These are phyloP conservation scores for Circinella umbellata DNA, from an alignment of 371 early-diverging fungal genomes.

Conservation along the genomic window DNA sequence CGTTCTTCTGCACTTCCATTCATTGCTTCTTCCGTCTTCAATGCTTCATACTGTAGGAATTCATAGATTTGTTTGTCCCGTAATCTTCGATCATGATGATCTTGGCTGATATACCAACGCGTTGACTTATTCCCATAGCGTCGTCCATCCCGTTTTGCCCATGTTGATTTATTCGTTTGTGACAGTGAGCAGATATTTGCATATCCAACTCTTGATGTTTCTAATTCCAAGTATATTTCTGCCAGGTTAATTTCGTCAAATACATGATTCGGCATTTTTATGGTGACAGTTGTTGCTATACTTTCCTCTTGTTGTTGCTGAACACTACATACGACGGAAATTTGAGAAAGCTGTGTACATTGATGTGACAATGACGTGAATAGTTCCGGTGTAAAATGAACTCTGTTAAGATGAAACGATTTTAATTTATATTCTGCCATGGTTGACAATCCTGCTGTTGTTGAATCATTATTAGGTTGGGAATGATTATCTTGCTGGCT, in stretches of 20 bases:
- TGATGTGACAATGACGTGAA: not conserved
- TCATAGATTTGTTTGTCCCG: not conserved
- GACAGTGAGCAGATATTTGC: not conserved
- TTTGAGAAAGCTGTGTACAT: not conserved
- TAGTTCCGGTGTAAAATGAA: not conserved
- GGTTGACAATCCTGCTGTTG: not conserved
- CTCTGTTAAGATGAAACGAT: not conserved
- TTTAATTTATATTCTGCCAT: not conserved
- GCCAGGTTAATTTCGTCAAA: constrained; percentile 1
- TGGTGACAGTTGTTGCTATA: not conserved
- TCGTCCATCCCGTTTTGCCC: constrained; percentile 3
- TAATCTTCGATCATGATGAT: not conserved
- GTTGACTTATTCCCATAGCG: not conserved
- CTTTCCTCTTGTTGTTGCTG: not conserved
- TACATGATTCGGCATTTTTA: not conserved
- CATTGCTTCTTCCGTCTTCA: not conserved
- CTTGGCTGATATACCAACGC: not conserved
- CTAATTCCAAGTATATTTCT: constrained; percentile 1
- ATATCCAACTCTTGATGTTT: not conserved
- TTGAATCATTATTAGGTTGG: too few relatives aligned
- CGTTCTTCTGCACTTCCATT: not conserved
- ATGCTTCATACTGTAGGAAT: not conserved
- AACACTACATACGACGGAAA: not conserved
- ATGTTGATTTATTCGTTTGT: not conserved
- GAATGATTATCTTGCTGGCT: too few relatives aligned